Evolutionary conservation across 768 basidiomycete genomes (phyloP).

Genomic region (Saitozyma sp.): DNA sequence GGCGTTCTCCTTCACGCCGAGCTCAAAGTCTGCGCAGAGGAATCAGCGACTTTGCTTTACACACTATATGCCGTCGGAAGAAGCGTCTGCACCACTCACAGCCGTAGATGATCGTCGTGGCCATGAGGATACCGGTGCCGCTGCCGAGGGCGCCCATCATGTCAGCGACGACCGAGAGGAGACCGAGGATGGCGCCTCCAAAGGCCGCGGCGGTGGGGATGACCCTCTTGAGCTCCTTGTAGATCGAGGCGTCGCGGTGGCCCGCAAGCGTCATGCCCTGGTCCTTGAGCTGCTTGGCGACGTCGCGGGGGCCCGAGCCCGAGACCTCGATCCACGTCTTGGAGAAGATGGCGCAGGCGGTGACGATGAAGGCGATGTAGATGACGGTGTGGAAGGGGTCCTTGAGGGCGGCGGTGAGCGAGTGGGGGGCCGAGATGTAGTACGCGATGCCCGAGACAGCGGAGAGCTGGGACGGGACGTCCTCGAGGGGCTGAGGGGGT

Average conservation of each 20-base stretch:
- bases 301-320: constrained; percentile 89
- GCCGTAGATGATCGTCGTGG: constrained; percentile 95
- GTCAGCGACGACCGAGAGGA: constrained; percentile 87
- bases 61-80: background rate
- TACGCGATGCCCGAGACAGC: constrained; percentile 91
- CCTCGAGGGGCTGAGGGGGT: constrained; percentile 74
- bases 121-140: constrained; percentile 84
- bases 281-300: constrained; percentile 97
- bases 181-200: constrained; percentile 92
- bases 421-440: constrained; percentile 98
- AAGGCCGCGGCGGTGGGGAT: constrained; percentile 97
- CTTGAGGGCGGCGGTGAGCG: constrained; percentile 76
- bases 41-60: background rate
- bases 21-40: constrained; percentile 77
- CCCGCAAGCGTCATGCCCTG: constrained; percentile 85
- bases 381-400: constrained; percentile 92
- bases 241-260: constrained; percentile 96
- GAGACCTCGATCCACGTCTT: constrained; percentile 99
- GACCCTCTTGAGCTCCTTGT: constrained; percentile 97
- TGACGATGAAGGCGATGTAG: constrained; percentile 88
- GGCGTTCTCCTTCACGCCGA: constrained; percentile 81
- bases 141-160: constrained; percentile 94
- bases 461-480: constrained; percentile 78
- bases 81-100: constrained; percentile 59
- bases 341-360: constrained; percentile 93